These are phyloP conservation scores for Crithidia mellificae DNA, from an alignment of 208 protist genomes.

Conservation along the genomic window DNA sequence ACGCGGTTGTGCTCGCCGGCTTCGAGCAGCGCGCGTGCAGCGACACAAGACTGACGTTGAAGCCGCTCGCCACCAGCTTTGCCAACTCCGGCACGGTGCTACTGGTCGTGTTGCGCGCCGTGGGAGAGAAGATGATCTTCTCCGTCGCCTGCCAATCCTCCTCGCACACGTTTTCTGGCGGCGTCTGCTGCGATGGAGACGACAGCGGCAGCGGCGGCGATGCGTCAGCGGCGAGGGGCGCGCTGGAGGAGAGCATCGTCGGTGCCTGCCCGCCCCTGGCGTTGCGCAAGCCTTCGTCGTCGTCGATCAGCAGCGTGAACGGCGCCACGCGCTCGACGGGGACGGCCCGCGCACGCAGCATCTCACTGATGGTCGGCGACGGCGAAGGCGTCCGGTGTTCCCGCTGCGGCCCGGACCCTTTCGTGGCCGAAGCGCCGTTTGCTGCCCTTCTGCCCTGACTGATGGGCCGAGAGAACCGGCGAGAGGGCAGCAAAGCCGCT, in stretches of 20 bases:
- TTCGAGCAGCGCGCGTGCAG: conserved; percentile 11
- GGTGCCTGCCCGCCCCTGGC: neutral
- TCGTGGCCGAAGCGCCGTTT: no score
- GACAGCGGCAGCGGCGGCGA: neutral
- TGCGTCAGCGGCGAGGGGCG: neutral
- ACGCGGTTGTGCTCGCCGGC: conserved; percentile 3
- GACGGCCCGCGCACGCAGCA: conserved; percentile 4
- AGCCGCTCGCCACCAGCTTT: conserved; percentile 5
- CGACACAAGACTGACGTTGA: conserved; percentile 12
- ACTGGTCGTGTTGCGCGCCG: conserved; percentile 3
- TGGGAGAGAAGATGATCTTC: neutral
- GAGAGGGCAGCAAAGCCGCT: neutral
- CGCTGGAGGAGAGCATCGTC: neutral
- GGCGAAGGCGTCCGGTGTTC: no score
- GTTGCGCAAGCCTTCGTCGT: conserved; percentile 2
- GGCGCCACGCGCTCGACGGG: conserved; percentile 2
- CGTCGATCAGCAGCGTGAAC: conserved; percentile 3
- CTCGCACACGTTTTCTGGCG: neutral
- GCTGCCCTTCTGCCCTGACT: no score
- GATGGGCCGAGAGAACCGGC: no score
- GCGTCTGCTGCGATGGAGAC: neutral
- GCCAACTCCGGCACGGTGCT: conserved; percentile 13
- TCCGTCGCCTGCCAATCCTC: conserved; percentile 8
- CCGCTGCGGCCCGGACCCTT: neutral
- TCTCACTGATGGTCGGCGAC: neutral